A percentile compares a stretch with the other conserved stretches of the same genome.
Evolutionary conservation across 345 rosid genomes (phyloP).

Genomic region (Murraya paniculata): DNA sequence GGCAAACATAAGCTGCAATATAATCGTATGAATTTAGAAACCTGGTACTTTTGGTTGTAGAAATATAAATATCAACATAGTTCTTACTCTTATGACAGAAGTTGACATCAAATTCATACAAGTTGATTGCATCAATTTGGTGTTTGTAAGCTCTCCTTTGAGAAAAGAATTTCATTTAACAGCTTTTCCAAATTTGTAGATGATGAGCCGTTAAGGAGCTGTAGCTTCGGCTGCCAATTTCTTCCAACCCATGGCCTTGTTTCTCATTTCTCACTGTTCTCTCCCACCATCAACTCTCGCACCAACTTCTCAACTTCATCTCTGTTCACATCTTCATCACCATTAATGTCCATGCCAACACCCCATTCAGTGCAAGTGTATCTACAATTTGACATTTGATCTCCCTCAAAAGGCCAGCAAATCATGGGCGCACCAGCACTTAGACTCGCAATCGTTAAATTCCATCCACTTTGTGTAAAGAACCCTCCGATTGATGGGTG

Average conservation of each 20-base stretch:
- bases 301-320: not conserved
- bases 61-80: no score
- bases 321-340: not conserved
- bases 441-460: slow-evolving; percentile 14
- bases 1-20: no score
- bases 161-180: not conserved
- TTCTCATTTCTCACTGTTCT: not conserved
- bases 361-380: not conserved
- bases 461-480: slow-evolving; percentile 6
- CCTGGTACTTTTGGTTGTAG: no score
- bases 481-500: slow-evolving; percentile 19
- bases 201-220: not conserved
- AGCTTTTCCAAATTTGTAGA: not conserved
- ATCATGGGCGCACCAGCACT: not conserved
- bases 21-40: no score
- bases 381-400: not conserved
- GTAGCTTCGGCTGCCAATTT: not conserved
- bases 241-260: not conserved
- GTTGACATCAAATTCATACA: not conserved
- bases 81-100: no score
- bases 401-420: not conserved
- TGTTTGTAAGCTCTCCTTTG: not conserved
- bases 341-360: not conserved
- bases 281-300: not conserved
- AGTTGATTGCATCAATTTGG: not conserved